phyloP scores from a whole-genome alignment of 164 flowering plant species.

The Macadamia integrifolia region DNA sequence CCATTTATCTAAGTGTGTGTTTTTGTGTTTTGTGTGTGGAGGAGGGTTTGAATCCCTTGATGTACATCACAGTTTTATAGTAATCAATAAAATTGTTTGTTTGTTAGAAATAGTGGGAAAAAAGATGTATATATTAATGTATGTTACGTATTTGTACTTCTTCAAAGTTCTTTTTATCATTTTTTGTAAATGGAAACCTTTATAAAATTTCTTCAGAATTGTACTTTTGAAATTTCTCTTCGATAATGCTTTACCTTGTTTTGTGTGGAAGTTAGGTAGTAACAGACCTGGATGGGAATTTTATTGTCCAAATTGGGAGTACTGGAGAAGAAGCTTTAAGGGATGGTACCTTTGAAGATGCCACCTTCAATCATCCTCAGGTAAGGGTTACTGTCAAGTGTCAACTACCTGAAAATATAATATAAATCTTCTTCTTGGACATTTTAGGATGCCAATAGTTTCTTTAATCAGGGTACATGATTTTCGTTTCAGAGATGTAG shows the following conservation, averaged over 20 bases:
- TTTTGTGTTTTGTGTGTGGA: too few species aligned
- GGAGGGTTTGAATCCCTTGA: too few species aligned
- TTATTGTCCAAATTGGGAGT: slow-evolving; percentile 83
- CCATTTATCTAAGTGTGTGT: too few species aligned
- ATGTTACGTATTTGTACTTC: neutral
- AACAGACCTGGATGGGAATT: slow-evolving; percentile 91
- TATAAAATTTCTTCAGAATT: too few species aligned
- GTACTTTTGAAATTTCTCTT: too few species aligned
- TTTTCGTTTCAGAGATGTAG: slow-evolving; percentile 8
- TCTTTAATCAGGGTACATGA: neutral
- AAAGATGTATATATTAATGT: too few species aligned
- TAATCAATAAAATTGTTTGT: too few species aligned
- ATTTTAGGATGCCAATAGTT: neutral
- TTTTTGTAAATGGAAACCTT: too few species aligned
- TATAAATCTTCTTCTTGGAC: neutral
- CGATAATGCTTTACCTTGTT: neutral
- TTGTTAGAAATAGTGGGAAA: too few species aligned
- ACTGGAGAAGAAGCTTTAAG: slow-evolving; percentile 78
- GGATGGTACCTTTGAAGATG: slow-evolving; percentile 85
- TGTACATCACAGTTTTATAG: too few species aligned
- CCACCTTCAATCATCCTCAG: slow-evolving; percentile 89
- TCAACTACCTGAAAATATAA: neutral
- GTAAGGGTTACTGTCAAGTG: slow-evolving; percentile 25
- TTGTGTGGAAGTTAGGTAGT: slow-evolving; percentile 55
- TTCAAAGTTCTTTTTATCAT: too few species aligned